phyloP scores from a whole-genome alignment of 2,329 filamentous ascomycete genomes.

The Corynespora cassiicola region DNA sequence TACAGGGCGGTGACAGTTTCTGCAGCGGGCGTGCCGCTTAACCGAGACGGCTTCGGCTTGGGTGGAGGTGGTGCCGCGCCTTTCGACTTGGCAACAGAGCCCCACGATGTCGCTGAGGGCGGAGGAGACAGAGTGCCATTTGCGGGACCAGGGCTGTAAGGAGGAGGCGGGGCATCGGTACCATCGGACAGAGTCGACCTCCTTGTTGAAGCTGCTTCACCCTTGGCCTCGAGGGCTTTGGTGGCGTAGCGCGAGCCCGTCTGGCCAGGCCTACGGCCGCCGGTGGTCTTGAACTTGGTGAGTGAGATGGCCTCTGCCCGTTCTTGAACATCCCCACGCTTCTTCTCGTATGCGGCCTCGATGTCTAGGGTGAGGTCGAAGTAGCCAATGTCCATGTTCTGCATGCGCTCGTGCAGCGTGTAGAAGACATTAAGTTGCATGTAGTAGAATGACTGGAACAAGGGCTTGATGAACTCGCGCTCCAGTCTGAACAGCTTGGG shows the following conservation, averaged over 20 bases:
- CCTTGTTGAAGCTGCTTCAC: slow-evolving; percentile 20
- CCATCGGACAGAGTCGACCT: slow-evolving; percentile 38
- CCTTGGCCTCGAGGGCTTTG: slow-evolving; percentile 47
- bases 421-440: slow-evolving; percentile 99
- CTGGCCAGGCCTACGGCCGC: slow-evolving; percentile 54
- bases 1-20: slow-evolving; percentile 92
- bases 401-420: slow-evolving; percentile 97
- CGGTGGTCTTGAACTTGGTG: slow-evolving; percentile 89
- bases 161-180: slow-evolving; percentile 46
- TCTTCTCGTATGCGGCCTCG: slow-evolving; percentile 87
- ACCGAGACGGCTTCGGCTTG: slow-evolving; percentile 71
- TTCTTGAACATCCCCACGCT: slow-evolving; percentile 87
- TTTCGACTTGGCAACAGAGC: slow-evolving; percentile 55
- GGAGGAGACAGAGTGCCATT: slow-evolving; percentile 32
- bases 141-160: slow-evolving; percentile 44
- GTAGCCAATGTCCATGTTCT: slow-evolving; percentile 95
- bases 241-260: slow-evolving; percentile 48
- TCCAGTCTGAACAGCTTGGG: slow-evolving; percentile 91
- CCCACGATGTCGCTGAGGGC: slow-evolving; percentile 47
- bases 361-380: slow-evolving; percentile 92
- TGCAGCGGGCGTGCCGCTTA: slow-evolving; percentile 68
- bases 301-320: slow-evolving; percentile 84
- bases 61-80: slow-evolving; percentile 57
- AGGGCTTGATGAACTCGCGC: slow-evolving; percentile 90
- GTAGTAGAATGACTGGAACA: slow-evolving; percentile 99